These are phyloP conservation scores for Actinomucor elegans DNA, from an alignment of 371 early-diverging fungal genomes.

Conservation along the genomic window DNA sequence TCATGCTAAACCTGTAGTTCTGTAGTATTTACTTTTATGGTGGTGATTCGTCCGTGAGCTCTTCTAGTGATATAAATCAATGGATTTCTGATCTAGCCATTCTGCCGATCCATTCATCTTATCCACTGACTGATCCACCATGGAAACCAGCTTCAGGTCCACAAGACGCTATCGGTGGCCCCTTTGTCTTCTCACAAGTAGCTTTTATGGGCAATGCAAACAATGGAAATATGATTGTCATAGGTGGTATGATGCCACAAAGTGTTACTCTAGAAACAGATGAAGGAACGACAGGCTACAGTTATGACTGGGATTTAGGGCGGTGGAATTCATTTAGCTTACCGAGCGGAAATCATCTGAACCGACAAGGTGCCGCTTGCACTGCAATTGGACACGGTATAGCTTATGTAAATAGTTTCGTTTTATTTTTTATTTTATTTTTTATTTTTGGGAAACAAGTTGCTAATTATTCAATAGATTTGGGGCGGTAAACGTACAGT, in stretches of 20 bases:
- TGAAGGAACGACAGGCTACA: slow-evolving; percentile 30
- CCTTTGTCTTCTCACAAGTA: slow-evolving; percentile 37
- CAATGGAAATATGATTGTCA: slow-evolving; percentile 35
- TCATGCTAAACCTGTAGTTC: not conserved
- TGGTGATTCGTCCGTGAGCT: slow-evolving; percentile 36
- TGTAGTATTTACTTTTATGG: slow-evolving; percentile 45
- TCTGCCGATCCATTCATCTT: slow-evolving; percentile 28
- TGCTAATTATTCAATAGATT: slow-evolving; percentile 33
- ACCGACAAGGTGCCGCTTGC: slow-evolving; percentile 38
- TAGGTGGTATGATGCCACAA: slow-evolving; percentile 37
- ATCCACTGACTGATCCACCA: slow-evolving; percentile 32
- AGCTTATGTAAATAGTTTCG: slow-evolving; percentile 32
- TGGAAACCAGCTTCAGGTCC: slow-evolving; percentile 45
- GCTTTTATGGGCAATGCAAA: slow-evolving; percentile 33
- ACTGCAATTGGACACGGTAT: slow-evolving; percentile 29
- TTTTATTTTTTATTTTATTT: no score
- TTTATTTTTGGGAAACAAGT: no score
- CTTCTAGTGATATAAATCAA: slow-evolving; percentile 23
- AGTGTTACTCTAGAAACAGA: slow-evolving; percentile 14
- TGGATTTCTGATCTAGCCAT: slow-evolving; percentile 44
- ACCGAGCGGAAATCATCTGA: slow-evolving; percentile 30
- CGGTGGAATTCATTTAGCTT: slow-evolving; percentile 39
- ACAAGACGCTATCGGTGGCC: slow-evolving; percentile 38
- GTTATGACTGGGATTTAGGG: slow-evolving; percentile 33
- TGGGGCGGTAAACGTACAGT: slow-evolving; percentile 43